These are phyloP conservation scores for Ambrosiella xylebori DNA, from an alignment of 2,329 filamentous ascomycete genomes.

Conservation along the genomic window DNA sequence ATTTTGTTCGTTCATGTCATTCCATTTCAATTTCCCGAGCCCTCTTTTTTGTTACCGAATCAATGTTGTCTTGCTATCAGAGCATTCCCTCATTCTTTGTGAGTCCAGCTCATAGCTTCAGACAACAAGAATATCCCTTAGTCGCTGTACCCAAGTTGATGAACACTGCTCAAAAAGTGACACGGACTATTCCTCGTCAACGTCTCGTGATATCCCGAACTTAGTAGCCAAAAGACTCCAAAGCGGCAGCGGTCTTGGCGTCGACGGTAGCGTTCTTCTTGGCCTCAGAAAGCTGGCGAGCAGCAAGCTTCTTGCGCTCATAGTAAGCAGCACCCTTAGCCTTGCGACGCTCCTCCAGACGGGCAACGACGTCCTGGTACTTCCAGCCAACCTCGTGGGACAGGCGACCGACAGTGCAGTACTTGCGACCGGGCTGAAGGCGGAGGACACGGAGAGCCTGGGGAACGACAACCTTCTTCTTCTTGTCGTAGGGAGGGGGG, in stretches of 20 bases:
- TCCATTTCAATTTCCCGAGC: slow-evolving; percentile 12
- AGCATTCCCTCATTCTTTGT: slow-evolving; percentile 13
- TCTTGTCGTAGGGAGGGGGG: slow-evolving; percentile 96
- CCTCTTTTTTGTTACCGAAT: slow-evolving; percentile 13
- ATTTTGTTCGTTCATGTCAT: slow-evolving; percentile 10
- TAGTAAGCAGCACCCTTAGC: slow-evolving; percentile 99
- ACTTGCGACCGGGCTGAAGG: slow-evolving; percentile 98
- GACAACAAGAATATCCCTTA: slow-evolving; percentile 10
- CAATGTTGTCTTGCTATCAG: slow-evolving; percentile 4
- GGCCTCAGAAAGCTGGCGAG: slow-evolving; percentile 78
- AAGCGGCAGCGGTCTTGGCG: slow-evolving; percentile 71
- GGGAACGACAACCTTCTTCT: slow-evolving; percentile 98
- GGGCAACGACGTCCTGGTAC: slow-evolving; percentile 97
- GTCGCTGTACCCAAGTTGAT: slow-evolving; percentile 3
- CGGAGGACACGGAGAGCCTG: slow-evolving; percentile 93
- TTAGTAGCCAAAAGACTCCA: slow-evolving; percentile 86
- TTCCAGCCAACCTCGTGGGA: slow-evolving; percentile 99
- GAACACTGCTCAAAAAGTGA: slow-evolving; percentile 6
- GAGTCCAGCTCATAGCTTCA: slow-evolving; percentile 6
- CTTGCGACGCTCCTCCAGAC: slow-evolving; percentile 98
- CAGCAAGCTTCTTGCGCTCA: slow-evolving; percentile 97
- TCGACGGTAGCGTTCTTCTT: slow-evolving; percentile 83
- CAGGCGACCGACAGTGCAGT: slow-evolving; percentile 96
- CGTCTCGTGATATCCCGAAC: slow-evolving; percentile 8
- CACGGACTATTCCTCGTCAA: slow-evolving; percentile 7